These are phyloP conservation scores for Emericellopsis terricola DNA, from an alignment of 495 filamentous ascomycete species.

Conservation along the genomic window DNA sequence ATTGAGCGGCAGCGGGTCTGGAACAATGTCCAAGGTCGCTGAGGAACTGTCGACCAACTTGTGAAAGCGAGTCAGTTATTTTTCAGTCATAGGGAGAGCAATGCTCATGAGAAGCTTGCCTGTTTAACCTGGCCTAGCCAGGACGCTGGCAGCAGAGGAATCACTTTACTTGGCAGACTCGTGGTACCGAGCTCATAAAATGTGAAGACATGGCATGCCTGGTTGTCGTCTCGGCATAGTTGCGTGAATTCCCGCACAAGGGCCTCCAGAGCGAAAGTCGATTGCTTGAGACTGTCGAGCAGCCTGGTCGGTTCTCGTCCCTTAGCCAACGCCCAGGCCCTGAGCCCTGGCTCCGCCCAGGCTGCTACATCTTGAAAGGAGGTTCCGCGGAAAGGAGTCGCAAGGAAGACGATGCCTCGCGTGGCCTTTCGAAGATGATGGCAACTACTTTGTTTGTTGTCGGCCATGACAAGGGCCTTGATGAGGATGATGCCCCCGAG, in stretches of 20 bases:
- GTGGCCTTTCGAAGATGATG: slow-evolving; percentile 5
- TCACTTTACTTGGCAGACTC: slow-evolving; percentile 6
- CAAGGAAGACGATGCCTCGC: slow-evolving; percentile 13
- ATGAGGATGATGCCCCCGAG: slow-evolving; percentile 15
- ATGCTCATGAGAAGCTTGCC: slow-evolving; percentile 4
- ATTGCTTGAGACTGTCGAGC: slow-evolving; percentile 5
- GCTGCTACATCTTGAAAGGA: slow-evolving; percentile 9
- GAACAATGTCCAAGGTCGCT: slow-evolving; percentile 6
- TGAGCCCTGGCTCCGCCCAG: slow-evolving; percentile 6
- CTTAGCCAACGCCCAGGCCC: slow-evolving; percentile 4
- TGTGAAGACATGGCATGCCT: background rate
- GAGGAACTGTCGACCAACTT: slow-evolving; percentile 7
- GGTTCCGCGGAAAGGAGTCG: slow-evolving; percentile 14
- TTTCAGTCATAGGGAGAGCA: too few species aligned
- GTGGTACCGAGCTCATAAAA: slow-evolving; percentile 5
- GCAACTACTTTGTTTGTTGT: slow-evolving; percentile 3
- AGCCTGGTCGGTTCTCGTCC: slow-evolving; percentile 4
- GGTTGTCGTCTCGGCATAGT: slow-evolving; percentile 3
- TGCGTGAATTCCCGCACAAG: slow-evolving; percentile 7
- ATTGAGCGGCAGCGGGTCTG: slow-evolving; percentile 8
- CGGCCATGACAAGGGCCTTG: slow-evolving; percentile 10
- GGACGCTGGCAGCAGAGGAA: slow-evolving; percentile 3
- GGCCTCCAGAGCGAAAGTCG: slow-evolving; percentile 5
- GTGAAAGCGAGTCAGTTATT: slow-evolving; percentile 6
- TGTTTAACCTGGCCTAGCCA: slow-evolving; percentile 4